Base-by-base conservation (phyloP, 441 rosid species). In the Bocquillonia castaneifolia region DNA sequence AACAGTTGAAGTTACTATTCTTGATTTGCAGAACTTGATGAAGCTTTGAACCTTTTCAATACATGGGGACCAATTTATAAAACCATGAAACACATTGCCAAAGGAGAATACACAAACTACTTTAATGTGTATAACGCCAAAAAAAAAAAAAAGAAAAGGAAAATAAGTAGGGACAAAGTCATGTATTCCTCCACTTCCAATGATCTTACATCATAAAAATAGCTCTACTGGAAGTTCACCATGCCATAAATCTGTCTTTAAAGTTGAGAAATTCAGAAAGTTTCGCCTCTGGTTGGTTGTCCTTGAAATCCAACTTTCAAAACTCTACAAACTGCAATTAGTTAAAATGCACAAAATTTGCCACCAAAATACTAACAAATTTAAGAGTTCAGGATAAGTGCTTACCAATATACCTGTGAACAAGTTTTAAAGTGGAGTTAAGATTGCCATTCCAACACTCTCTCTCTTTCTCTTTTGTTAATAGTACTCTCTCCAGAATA, bases 121-220 rank as follows among this genome's bases (percentile, higher is more conserved):
- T n/a, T n/a, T n/a, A n/a, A n/a, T n/a, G n/a, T n/a, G n/a, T n/a
- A n/a, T n/a, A n/a, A n/a, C n/a, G n/a, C n/a, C n/a, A n/a, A n/a
- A n/a, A n/a, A n/a, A n/a, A n/a, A n/a, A n/a, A n/a, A n/a, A n/a
- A n/a, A n/a, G n/a, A n/a, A n/a, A n/a, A n/a, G n/a, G n/a, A n/a
- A n/a, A n/a, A n/a, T n/a, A n/a, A n/a, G n/a, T n/a, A n/a, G n/a
- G n/a, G n/a, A n/a, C n/a, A n/a, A n/a, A n/a, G n/a, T n/a, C n/a
- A n/a, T n/a, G n/a, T 12, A 52, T 2, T 63, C 22, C 10, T 74
- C 73, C 15, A 68, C 59, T 5, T 31, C 72, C 39, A 74, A 37
- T 1, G 12, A 10, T 6, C 14, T 22, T 54, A 68, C 48, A 51
- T 51, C 1, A 1, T 12, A 22, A 22, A 63, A 63, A 63, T n/a